Evolutionary conservation across 2,329 filamentous ascomycete species (phyloP), one percentile per base, ranked within the genome.

Genomic region (Pestalotiopsis sp.): DNA sequence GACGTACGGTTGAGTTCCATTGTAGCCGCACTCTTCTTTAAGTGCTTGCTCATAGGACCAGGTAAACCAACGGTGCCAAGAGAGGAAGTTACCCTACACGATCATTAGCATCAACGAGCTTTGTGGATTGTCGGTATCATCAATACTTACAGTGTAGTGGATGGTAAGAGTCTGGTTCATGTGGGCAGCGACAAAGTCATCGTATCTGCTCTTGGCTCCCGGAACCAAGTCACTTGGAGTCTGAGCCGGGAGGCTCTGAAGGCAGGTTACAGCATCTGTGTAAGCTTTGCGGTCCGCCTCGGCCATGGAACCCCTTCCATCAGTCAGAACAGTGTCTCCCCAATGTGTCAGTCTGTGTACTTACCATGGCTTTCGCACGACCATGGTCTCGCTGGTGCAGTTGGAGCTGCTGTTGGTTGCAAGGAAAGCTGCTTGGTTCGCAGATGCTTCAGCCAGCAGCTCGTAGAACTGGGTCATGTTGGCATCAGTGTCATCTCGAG

Each of bases 11-110:
- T 66, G 63, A 23, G 14, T 57, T 11, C 63, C 63, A 36, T 56
- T 79, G 57, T 82, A 84, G 52, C 80, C 79, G 68, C 82, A 84
- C 59, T 81, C 77, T 4, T 79, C 70, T 27, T 75, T 73, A 9
- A 83, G 75, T 36, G 78, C 78, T 60, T 78, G 72, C 68, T 83
- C 31, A 12, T 45, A 68, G 20, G 58, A 66, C 45, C 45, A 67
- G 59, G 70, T 69, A 41, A 64, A 70, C 52, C 58, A 66, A 6
- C 68, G 52, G 52, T 73, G 73, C 74, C 67, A 70, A 4, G 66
- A 25, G 25, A 70, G 59, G 58, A 70, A 70, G 45, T 45, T 62
- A 72, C 78, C 66, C 71, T 66, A 11, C 7, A 41, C 27, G 12
- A 14, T 4, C 20, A 25, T 45, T 27, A 49, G 3, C 2, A 49